Evolutionary conservation across 2,329 filamentous ascomycete species (phyloP), one percentile per base, ranked within the genome.

Genomic region (Myrmaecium sp.): DNA sequence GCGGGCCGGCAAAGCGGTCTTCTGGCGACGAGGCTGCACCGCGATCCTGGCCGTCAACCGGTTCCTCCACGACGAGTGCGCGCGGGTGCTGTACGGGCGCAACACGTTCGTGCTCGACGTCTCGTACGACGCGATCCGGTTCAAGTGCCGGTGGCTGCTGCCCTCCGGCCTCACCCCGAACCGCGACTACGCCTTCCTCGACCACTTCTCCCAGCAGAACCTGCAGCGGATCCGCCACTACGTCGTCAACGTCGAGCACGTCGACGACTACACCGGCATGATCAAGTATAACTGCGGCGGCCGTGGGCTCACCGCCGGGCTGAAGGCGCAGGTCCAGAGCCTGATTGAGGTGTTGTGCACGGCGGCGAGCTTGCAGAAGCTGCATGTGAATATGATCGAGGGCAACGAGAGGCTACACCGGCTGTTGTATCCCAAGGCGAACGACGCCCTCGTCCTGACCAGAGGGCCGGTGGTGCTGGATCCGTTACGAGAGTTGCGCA

Each of bases 221-320:
- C 28, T 61, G 27, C 25, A 47, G 23, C 34, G 52, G 12, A 47
- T 64, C 5, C 52, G 44, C 36, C 44, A 51, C 16, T 52, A 57
- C 18, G 30, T 58, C 21, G 38, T 64, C 6, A 54, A 52, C 24
- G 47, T 64, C 3, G 55, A 62, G 40, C 52, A 55, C 27, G 54
- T 61, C 14, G 60, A 63, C 35, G 47, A 49, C 21, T 62, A 62
- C 28, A 60, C 55, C 1, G 59, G 57, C 4, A 60, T 60, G 58
- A 57, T 62, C 32, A 63, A 62, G 36, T 62, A 55, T 36, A 62
- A 63, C 34, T 57, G 54, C n/a, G 46, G 50, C 1, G 59, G 57
- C 0, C 39, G 46, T 14, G 57, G 57, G 1, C 35, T 63, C 19
- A 49, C 51, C 3, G 51, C 52, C 15, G 57, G 58, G 0, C 41